Conservation (phyloP, 2,329 filamentous ascomycete genomes). For the Fusarium marasasianum region DNA sequence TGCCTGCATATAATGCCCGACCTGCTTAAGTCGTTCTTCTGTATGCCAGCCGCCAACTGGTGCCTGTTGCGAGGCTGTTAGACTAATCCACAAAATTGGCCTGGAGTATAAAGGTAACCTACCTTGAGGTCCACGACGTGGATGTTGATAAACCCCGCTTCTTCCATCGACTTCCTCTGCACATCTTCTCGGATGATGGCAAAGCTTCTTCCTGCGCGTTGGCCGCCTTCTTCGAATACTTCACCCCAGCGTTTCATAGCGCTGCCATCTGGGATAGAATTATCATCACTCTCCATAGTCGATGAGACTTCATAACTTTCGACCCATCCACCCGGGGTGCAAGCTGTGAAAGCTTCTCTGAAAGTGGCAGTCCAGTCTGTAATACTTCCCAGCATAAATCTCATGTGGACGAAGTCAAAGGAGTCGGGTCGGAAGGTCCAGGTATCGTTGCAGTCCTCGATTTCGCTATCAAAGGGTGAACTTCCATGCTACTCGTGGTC, state of each 20-base stretch:
- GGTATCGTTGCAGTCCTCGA: conserved; percentile 3
- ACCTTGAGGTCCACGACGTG: conserved; percentile 11
- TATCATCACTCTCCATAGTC: conserved; percentile 6
- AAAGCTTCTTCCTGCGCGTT: conserved; percentile 1
- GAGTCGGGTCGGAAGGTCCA: conserved; percentile 5
- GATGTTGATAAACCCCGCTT: conserved; percentile 3
- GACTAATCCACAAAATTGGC: no score
- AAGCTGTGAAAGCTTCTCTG: not conserved
- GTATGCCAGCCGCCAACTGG: conserved; percentile 2
- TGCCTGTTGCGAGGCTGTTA: not conserved
- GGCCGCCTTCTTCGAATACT: conserved; percentile 1
- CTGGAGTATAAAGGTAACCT: not conserved
- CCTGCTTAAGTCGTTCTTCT: not conserved
- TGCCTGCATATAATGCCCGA: conserved; percentile 5
- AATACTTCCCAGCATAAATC: conserved; percentile 13
- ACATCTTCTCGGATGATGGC: not conserved
- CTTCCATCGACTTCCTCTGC: conserved; percentile 1
- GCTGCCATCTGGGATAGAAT: conserved; percentile 3
- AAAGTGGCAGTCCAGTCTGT: conserved; percentile 3
- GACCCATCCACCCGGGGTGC: not conserved
- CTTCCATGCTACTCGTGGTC: no score
- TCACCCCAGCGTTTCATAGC: conserved; percentile 10
- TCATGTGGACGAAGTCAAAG: conserved; percentile 10
- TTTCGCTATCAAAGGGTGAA: not conserved
- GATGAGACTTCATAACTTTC: conserved; percentile 10